Percentiles rank a stretch among this genome's conserved stretches.
Evolutionary conservation across 768 basidiomycete genomes (phyloP).

Genomic region (Kwoniella sp.): DNA sequence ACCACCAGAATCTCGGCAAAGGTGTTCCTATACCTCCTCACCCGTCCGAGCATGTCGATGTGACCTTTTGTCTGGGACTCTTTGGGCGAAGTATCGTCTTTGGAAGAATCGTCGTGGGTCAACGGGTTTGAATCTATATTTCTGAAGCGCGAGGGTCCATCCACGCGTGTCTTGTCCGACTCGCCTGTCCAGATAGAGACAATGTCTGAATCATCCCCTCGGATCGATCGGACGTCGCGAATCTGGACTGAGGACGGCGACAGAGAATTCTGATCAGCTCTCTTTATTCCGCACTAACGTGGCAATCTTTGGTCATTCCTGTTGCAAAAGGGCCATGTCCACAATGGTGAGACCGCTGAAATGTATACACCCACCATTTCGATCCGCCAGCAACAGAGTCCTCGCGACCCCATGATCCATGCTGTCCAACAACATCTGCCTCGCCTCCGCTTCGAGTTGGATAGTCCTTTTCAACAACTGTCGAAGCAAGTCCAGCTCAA

Average conservation of each 20-base stretch:
- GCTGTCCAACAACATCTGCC: conserved; percentile 49
- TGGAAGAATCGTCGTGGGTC: background rate
- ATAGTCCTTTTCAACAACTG: conserved; percentile 37
- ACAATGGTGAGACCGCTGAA: too few species aligned
- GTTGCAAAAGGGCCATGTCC: background rate
- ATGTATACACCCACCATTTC: conserved; percentile 43
- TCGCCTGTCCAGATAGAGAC: conserved; percentile 36
- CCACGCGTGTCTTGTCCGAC: conserved; percentile 4
- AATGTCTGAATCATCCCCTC: conserved; percentile 40
- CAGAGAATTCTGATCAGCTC: background rate
- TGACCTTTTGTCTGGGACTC: conserved; percentile 13
- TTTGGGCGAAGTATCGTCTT: background rate
- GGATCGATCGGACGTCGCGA: conserved; percentile 46
- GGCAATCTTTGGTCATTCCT: background rate
- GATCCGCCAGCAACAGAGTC: conserved; percentile 52
- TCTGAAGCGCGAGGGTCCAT: background rate
- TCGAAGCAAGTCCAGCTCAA: conserved; percentile 32
- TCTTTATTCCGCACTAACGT: background rate
- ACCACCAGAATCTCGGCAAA: conserved; percentile 52
- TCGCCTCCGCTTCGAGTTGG: conserved; percentile 47
- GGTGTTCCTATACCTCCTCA: conserved; percentile 45
- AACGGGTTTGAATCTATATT: background rate
- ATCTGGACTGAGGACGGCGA: conserved; percentile 38
- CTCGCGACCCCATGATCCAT: conserved; percentile 50
- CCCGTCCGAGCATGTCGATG: conserved; percentile 25